Conservation (phyloP, 2,329 filamentous ascomycete species). For the Colletotrichum musae region DNA sequence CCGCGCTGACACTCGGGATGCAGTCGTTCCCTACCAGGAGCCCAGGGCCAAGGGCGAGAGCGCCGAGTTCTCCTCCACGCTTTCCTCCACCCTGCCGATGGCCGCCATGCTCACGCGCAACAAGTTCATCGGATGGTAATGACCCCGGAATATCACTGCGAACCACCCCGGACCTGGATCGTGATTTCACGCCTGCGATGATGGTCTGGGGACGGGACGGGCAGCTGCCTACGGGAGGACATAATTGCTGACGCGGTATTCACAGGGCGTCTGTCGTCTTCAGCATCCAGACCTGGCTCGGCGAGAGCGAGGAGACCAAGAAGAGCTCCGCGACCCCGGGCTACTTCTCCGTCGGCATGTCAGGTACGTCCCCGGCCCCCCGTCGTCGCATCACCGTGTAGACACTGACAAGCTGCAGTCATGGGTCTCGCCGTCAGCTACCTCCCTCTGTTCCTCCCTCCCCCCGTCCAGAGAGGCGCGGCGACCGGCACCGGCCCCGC, state of each 20-base stretch:
- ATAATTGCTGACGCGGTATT: conserved; percentile 12
- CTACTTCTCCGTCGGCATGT: conserved; percentile 83
- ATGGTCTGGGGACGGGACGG: too few relatives aligned
- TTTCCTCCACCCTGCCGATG: conserved; percentile 90
- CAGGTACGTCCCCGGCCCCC: conserved; percentile 67
- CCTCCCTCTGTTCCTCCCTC: conserved; percentile 65
- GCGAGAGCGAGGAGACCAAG: conserved; percentile 78
- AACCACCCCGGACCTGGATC: not conserved
- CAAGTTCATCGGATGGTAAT: conserved; percentile 80
- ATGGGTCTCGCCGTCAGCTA: conserved; percentile 71
- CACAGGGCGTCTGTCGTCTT: conserved; percentile 81
- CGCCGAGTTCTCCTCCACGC: conserved; percentile 80
- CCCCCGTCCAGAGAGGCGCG: conserved; percentile 44
- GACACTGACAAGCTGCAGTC: conserved; percentile 55
- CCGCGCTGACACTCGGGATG: conserved; percentile 18
- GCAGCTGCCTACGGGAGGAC: not conserved
- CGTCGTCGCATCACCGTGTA: not conserved
- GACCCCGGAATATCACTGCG: conserved; percentile 17
- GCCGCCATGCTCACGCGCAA: conserved; percentile 95
- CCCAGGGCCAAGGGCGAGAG: conserved; percentile 75
- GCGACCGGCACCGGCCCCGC: conserved; percentile 52
- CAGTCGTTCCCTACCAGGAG: conserved; percentile 91
- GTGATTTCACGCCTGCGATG: too few relatives aligned
- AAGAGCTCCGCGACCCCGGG: conserved; percentile 77
- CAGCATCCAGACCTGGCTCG: conserved; percentile 82